phyloP scores from a whole-genome alignment of 176 grass and related monocot species.

The Saccharum spontaneum region DNA sequence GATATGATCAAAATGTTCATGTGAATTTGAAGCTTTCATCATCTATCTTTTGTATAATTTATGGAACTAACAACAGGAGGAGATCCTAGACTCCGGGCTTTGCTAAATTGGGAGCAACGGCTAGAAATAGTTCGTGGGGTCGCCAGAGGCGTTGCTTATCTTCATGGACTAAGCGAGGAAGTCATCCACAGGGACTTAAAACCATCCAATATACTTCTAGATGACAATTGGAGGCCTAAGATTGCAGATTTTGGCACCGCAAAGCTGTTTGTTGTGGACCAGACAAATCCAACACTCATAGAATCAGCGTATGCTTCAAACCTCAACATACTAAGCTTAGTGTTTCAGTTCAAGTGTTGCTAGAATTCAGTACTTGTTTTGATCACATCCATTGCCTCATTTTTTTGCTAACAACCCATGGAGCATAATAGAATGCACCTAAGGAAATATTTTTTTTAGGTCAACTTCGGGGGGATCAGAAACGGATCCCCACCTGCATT shows the following conservation, averaged over 20 bases:
- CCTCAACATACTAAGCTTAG: background rate
- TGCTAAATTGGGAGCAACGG: slow-evolving; percentile 12
- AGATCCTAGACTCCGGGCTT: background rate
- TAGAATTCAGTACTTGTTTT: background rate
- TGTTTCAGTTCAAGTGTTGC: background rate
- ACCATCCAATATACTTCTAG: slow-evolving; percentile 31
- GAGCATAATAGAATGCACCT: background rate
- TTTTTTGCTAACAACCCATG: background rate
- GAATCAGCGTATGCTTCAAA: background rate
- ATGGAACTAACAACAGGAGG: background rate
- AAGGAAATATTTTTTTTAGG: no score
- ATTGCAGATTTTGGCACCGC: slow-evolving; percentile 28
- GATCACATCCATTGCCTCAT: background rate
- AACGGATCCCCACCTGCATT: no score
- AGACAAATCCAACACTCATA: background rate
- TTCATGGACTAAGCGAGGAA: slow-evolving; percentile 28
- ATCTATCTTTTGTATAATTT: no score
- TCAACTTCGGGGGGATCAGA: no score
- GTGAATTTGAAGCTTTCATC: no score
- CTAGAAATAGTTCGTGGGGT: slow-evolving; percentile 20
- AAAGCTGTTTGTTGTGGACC: background rate
- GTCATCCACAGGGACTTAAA: slow-evolving; percentile 44
- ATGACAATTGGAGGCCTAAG: slow-evolving; percentile 34
- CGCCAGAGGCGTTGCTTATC: slow-evolving; percentile 19
- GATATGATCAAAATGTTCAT: no score